A percentile compares a stretch with the other conserved stretches of the same genome.
These are phyloP conservation scores for Eucalyptus tenuipes DNA, from an alignment of 345 rosid genomes.

Conservation along the genomic window DNA sequence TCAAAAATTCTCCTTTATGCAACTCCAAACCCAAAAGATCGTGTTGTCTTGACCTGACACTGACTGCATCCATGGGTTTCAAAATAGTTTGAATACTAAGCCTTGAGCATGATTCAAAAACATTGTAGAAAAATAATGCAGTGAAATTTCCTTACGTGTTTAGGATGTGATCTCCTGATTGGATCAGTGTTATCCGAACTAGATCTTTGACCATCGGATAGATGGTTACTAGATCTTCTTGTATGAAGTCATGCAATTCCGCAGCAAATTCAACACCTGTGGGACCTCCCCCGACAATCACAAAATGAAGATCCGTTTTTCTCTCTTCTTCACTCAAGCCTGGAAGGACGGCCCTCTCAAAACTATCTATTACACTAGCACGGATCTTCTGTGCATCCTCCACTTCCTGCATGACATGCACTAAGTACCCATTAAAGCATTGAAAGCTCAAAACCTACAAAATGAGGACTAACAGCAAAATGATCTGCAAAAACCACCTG, in stretches of 20 bases:
- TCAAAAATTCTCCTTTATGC: neutral
- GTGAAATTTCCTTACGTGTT: slow-evolving; percentile 43
- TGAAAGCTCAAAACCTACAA: neutral
- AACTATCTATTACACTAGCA: slow-evolving; percentile 70
- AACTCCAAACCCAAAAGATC: neutral
- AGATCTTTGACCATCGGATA: slow-evolving; percentile 68
- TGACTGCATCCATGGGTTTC: neutral
- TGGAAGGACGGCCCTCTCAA: slow-evolving; percentile 86
- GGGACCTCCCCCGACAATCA: slow-evolving; percentile 97
- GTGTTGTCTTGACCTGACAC: neutral
- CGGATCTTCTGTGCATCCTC: slow-evolving; percentile 96
- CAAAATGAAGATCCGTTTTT: slow-evolving; percentile 75
- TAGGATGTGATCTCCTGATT: slow-evolving; percentile 95
- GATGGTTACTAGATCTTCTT: slow-evolving; percentile 58
- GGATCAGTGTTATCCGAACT: slow-evolving; percentile 64
- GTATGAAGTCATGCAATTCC: slow-evolving; percentile 79
- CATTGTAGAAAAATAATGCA: neutral
- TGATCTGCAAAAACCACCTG: neutral
- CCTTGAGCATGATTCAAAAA: neutral
- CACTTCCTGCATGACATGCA: slow-evolving; percentile 48
- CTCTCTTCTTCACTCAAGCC: slow-evolving; percentile 72
- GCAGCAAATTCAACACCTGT: slow-evolving; percentile 99
- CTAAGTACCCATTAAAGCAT: neutral
- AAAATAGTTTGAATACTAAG: neutral
- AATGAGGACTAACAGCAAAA: neutral